These are phyloP conservation scores for Colletotrichum lindemuthianum DNA, from an alignment of 2,329 filamentous ascomycete genomes.

Conservation along the genomic window DNA sequence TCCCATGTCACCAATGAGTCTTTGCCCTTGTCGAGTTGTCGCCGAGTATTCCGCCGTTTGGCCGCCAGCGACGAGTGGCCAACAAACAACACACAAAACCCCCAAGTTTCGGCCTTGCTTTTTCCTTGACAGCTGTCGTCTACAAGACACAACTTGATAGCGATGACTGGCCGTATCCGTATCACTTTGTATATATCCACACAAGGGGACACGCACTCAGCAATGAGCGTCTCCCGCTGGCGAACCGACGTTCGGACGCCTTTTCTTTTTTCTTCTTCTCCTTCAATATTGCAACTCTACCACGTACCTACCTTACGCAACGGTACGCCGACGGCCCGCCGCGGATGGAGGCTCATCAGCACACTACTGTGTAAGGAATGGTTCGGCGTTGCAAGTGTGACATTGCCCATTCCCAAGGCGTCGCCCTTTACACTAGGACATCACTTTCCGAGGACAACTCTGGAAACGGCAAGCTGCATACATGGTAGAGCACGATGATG, in stretches of 20 bases:
- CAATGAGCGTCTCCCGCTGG: neutral
- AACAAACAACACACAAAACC: neutral
- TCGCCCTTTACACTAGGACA: no score
- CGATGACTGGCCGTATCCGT: no score
- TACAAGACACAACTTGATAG: constrained; percentile 6
- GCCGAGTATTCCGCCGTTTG: no score
- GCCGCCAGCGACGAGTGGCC: no score
- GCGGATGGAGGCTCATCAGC: neutral
- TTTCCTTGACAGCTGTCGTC: constrained; percentile 16
- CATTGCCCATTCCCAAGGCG: neutral
- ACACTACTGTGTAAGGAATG: no score
- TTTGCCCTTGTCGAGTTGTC: constrained; percentile 4
- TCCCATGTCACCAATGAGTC: constrained; percentile 9
- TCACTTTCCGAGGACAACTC: neutral
- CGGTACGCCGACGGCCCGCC: constrained; percentile 2
- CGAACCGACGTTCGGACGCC: constrained; percentile 8
- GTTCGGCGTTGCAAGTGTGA: constrained; percentile 8
- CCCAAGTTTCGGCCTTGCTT: constrained; percentile 25
- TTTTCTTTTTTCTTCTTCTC: neutral
- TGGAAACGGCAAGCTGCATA: constrained; percentile 23
- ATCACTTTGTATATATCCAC: neutral
- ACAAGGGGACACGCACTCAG: neutral
- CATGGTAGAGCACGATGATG: no score
- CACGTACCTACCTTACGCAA: no score
- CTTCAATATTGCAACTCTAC: constrained; percentile 15